phyloP scores from a whole-genome alignment of 108 stramenopile species.

The Nitzschia palea region DNA sequence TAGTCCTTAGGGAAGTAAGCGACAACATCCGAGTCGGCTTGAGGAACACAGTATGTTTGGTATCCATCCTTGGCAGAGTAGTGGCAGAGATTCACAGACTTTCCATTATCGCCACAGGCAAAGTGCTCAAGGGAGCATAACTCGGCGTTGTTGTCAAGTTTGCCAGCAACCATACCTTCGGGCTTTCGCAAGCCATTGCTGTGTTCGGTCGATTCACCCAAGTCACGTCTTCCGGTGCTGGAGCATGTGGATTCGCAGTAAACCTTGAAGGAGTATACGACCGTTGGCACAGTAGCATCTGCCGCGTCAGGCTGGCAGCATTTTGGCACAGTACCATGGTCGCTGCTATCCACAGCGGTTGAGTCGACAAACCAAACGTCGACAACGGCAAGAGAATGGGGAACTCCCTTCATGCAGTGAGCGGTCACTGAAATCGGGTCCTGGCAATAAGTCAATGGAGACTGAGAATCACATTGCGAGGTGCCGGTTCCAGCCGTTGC shows the following conservation, averaged over 20 bases:
- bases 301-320: conserved; percentile 16
- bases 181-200: neutral
- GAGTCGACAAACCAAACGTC: conserved; percentile 7
- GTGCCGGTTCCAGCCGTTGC: neutral
- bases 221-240: neutral
- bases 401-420: neutral
- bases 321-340: conserved; percentile 2
- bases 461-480: neutral
- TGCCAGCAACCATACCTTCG: neutral
- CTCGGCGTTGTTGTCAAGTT: neutral
- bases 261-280: conserved; percentile 15
- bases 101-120: conserved; percentile 13
- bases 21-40: conserved; percentile 16
- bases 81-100: conserved; percentile 21
- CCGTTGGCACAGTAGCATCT: neutral
- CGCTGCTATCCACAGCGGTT: neutral
- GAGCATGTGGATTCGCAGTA: neutral
- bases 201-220: neutral
- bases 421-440: neutral
- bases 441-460: neutral
- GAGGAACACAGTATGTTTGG: conserved; percentile 18
- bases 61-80: conserved; percentile 14
- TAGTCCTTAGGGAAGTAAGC: conserved; percentile 20
- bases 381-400: conserved; percentile 4
- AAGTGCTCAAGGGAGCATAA: conserved; percentile 13